phyloP scores from a whole-genome alignment of 345 rosid species.

The Gossypium turneri region DNA sequence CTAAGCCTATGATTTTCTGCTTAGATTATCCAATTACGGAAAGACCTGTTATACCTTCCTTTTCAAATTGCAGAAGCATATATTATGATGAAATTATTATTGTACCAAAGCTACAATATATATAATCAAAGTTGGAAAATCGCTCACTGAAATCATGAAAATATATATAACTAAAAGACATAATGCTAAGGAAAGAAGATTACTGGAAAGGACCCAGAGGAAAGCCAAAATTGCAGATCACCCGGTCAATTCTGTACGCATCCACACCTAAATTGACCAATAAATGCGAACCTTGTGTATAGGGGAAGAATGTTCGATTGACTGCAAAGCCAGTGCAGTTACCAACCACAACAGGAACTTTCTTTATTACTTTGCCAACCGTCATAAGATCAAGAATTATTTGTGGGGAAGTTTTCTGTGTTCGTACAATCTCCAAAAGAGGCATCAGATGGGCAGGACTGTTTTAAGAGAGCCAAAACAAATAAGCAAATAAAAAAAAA shows the following conservation, averaged over 20 bases:
- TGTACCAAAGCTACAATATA: not conserved
- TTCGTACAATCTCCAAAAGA: conserved; percentile 87
- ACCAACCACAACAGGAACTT: conserved; percentile 94
- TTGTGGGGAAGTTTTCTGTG: conserved; percentile 81
- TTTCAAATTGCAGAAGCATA: not conserved
- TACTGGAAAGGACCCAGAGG: conserved; percentile 97
- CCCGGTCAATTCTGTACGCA: conserved; percentile 77
- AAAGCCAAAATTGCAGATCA: conserved; percentile 75
- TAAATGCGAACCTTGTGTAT: conserved; percentile 65
- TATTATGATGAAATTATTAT: not conserved
- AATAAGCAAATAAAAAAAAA: not conserved
- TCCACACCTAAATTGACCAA: conserved; percentile 81
- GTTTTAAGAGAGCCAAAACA: conserved; percentile 23
- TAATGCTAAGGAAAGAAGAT: conserved; percentile 30
- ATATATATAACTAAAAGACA: not conserved
- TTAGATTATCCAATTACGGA: not conserved
- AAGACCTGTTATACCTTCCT: not conserved
- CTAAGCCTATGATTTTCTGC: not conserved
- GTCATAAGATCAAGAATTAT: conserved; percentile 87
- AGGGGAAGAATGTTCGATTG: conserved; percentile 87
- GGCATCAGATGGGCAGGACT: conserved; percentile 99
- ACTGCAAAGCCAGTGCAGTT: conserved; percentile 97
- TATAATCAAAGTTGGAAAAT: not conserved
- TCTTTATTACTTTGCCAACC: conserved; percentile 78
- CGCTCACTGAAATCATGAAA: not conserved